Base-by-base conservation (phyloP, 169 alveolate species). In the Plasmodium inui region DNA sequence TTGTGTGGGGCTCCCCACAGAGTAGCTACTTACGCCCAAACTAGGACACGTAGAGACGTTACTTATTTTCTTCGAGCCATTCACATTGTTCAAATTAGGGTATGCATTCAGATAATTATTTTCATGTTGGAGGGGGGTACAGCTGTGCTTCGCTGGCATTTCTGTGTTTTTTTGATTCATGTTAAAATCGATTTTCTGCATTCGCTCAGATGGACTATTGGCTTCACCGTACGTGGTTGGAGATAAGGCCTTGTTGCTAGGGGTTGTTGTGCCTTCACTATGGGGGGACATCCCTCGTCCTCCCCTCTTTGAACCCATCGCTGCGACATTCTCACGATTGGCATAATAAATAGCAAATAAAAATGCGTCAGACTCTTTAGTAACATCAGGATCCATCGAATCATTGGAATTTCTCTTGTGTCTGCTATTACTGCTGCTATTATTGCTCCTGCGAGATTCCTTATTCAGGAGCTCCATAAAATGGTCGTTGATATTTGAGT, bases 1-100 rank as follows among this genome's bases (percentile, higher is more conserved):
- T 28, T 84, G 83, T 74, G 32, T 14, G 34, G 14, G 10, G 26
- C 3, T 22, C 70, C 41, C 9, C 50, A 12, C 4, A 10, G 71
- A 70, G 44, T 22, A 82, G n/a, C 26, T 44, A 37, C 14, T 57
- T 12, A 72, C 37, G 0, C 80, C 67, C 30, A 80, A 41, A 50
- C 95, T 91, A 6, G 95, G 91, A 12, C 95, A 91, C 19, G 95
- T 91, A 5, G 95, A 91, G 0, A 91, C 95, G 57, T 91, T 91
- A 82, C 95, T 91, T 80, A 91, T 28, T 61, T 82, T 91, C 74
- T 91, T 91, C 4, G 78, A 1, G 22, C 41, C 81, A 76, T 61
- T 90, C 8, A 70, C 17, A 44, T 41, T 6, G 3, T 1, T 26
- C 32, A 67, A 67, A 28, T 67, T 67, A 12, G 76, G 76, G 37